Conservation (phyloP, 345 rosid species). For the Gossypium mustelinum region DNA sequence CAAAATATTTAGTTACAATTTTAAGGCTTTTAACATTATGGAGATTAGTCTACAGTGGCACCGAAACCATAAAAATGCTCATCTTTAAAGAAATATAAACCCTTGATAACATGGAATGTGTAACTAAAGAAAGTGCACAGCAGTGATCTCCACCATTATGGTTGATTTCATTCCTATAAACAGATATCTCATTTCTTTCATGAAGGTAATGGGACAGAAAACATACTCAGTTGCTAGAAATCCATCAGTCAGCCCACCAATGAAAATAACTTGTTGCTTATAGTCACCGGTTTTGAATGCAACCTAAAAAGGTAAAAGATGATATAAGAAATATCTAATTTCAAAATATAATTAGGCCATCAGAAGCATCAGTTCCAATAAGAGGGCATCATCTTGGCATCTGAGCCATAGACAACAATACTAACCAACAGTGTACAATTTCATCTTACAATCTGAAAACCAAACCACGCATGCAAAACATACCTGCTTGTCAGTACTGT, state of each 20-base stretch:
- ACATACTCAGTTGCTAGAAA: slow-evolving; percentile 88
- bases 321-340: background rate
- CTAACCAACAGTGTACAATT: background rate
- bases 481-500: background rate
- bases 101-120: background rate
- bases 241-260: slow-evolving; percentile 90
- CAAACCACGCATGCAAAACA: background rate
- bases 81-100: background rate
- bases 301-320: slow-evolving; percentile 46
- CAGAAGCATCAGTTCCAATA: background rate
- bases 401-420: slow-evolving; percentile 7
- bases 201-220: background rate
- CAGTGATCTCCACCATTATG: background rate
- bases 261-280: slow-evolving; percentile 80
- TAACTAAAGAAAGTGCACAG: background rate
- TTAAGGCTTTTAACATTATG: background rate
- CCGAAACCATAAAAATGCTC: background rate
- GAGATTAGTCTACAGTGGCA: background rate
- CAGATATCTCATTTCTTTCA: background rate
- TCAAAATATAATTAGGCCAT: slow-evolving; percentile 3
- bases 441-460: background rate
- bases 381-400: slow-evolving; percentile 3
- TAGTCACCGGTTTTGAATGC: slow-evolving; percentile 93
- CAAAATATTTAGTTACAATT: background rate
- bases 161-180: background rate